Conservation (phyloP, 2,329 filamentous ascomycete species). For the Trichophyton schoenleinii region DNA sequence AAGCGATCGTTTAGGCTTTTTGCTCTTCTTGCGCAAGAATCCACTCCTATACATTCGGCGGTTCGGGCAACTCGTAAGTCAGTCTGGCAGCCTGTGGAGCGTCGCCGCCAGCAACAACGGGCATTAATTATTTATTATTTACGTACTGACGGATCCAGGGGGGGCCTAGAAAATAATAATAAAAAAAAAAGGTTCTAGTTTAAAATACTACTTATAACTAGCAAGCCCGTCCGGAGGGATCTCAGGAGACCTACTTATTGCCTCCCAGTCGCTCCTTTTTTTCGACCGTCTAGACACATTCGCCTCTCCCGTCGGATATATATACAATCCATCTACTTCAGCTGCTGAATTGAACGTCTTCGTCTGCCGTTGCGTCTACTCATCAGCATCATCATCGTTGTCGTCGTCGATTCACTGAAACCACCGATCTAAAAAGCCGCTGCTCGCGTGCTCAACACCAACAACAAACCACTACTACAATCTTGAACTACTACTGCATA, state of each 20-base stretch:
- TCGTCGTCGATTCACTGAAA: not conserved
- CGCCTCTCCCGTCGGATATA: not conserved
- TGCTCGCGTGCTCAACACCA: not conserved
- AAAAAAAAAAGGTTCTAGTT: not conserved
- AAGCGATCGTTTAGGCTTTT: not conserved
- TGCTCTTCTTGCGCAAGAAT: not conserved
- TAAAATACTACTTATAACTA: not conserved
- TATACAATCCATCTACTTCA: not conserved
- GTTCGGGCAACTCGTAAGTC: not conserved
- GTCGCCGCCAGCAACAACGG: not conserved
- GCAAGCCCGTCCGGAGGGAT: not conserved
- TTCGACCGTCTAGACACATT: not conserved
- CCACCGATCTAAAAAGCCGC: not conserved
- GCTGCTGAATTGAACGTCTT: not conserved
- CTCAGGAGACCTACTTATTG: not conserved
- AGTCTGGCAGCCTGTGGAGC: not conserved
- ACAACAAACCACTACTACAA: not conserved
- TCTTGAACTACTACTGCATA: not conserved
- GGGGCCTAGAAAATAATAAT: not conserved
- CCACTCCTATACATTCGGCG: constrained; percentile 1
- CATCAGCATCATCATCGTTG: not conserved
- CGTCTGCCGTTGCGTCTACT: not conserved
- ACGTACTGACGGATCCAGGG: not conserved
- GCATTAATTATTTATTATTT: not conserved
- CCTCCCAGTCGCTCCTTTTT: not conserved